Evolutionary conservation across 495 filamentous ascomycete genomes (phyloP).

Genomic region (Neurospora hispaniola): DNA sequence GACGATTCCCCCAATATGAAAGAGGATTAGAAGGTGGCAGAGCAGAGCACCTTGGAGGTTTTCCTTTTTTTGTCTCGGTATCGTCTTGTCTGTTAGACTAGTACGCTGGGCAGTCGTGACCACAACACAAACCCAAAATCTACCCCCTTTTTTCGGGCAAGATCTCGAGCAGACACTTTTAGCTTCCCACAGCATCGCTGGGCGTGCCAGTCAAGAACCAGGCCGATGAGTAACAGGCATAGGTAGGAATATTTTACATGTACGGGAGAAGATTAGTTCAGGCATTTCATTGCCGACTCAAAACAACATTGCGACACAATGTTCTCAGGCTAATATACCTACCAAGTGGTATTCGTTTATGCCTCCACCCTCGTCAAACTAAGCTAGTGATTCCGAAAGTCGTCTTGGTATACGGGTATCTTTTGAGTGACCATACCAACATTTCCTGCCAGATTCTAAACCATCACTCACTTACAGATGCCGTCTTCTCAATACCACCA

Average conservation of each 20-base stretch:
- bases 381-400: background rate
- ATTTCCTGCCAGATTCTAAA: background rate
- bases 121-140: conserved; percentile 29
- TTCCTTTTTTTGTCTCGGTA: conserved; percentile 29
- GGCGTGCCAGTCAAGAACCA: background rate
- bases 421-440: background rate
- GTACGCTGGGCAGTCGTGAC: conserved; percentile 28
- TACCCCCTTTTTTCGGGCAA: conserved; percentile 15
- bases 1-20: conserved; percentile 25
- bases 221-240: background rate
- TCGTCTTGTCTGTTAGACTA: conserved; percentile 41
- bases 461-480: background rate
- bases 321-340: too few relatives aligned
- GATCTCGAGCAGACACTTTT: background rate
- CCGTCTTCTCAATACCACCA: background rate
- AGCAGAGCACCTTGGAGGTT: conserved; percentile 31
- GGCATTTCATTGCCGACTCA: background rate
- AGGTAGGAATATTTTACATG: background rate
- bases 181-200: background rate
- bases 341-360: background rate
- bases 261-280: background rate
- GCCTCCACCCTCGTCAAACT: background rate
- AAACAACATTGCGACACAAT: background rate
- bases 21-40: conserved; percentile 21
- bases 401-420: background rate